These are phyloP conservation scores for Boletus smithii DNA, from an alignment of 1,284 basidiomycete species.

Conservation along the genomic window DNA sequence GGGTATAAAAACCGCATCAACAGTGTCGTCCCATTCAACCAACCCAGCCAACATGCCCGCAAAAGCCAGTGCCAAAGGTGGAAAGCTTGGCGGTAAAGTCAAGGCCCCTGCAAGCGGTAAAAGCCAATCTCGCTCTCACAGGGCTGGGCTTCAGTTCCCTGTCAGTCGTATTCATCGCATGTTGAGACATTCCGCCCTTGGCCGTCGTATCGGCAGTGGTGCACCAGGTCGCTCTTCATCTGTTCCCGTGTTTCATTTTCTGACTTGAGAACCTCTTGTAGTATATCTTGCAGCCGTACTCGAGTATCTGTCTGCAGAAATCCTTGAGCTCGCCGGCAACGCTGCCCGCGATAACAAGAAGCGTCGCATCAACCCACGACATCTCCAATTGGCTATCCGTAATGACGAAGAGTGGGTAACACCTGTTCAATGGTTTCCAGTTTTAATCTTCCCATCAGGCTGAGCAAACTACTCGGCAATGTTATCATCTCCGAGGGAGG, in stretches of 20 bases:
- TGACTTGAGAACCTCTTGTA: conserved; percentile 30
- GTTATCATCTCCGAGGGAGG: conserved; percentile 92
- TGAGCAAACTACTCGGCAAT: conserved; percentile 71
- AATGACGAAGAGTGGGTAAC: conserved; percentile 73
- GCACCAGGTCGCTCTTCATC: conserved; percentile 42
- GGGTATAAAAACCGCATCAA: conserved; percentile 38
- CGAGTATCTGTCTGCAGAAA: conserved; percentile 72
- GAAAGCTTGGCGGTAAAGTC: conserved; percentile 52
- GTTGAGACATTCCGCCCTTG: conserved; percentile 68
- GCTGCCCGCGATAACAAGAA: conserved; percentile 69
- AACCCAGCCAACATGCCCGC: conserved; percentile 25
- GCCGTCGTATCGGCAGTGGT: conserved; percentile 58
- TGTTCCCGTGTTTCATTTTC: conserved; percentile 9
- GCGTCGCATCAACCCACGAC: conserved; percentile 86
- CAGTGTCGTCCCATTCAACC: neutral
- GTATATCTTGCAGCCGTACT: conserved; percentile 76
- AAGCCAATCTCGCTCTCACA: conserved; percentile 73
- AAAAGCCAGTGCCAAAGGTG: conserved; percentile 44
- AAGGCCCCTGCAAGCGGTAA: conserved; percentile 46
- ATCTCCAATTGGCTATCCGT: conserved; percentile 85
- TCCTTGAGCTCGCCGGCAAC: conserved; percentile 75
- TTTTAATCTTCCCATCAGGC: conserved; percentile 31
- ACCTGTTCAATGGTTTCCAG: neutral
- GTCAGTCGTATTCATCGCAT: conserved; percentile 79
- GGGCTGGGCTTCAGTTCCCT: conserved; percentile 81